phyloP scores from a whole-genome alignment of 345 rosid species.

The Syzygium oleosum region DNA sequence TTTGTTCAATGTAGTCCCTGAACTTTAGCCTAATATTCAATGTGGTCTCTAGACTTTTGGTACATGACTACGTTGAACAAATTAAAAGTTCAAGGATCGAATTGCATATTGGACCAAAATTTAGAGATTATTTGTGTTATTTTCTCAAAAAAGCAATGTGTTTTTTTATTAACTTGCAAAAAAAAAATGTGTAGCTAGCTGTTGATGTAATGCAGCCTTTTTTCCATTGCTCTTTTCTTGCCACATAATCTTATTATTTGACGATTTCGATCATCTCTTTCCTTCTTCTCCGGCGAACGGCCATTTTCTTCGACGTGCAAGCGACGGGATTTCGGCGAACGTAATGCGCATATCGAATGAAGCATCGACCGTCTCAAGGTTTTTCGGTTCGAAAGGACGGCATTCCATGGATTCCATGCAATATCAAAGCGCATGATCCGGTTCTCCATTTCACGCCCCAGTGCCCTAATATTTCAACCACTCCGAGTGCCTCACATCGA shows the following conservation, averaged over 20 bases:
- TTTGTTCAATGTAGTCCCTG: too few species aligned
- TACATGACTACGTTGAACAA: too few species aligned
- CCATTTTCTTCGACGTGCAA: not conserved
- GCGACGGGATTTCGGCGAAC: not conserved
- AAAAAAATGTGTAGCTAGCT: too few species aligned
- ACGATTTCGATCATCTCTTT: not conserved
- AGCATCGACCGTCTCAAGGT: accelerated
- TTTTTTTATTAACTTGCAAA: too few species aligned
- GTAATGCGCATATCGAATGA: not conserved
- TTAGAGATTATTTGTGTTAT: too few species aligned
- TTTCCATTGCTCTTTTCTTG: not conserved
- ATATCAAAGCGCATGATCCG: not conserved
- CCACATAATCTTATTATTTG: not conserved
- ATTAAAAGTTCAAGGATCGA: too few species aligned
- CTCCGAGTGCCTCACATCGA: not conserved
- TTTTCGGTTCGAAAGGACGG: accelerated
- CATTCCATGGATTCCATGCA: not conserved
- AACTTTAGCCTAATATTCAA: too few species aligned
- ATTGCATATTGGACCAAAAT: too few species aligned
- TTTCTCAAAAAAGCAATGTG: too few species aligned
- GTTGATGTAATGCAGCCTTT: too few species aligned
- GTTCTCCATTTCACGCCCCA: accelerated
- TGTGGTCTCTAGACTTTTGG: too few species aligned
- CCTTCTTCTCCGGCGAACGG: not conserved
- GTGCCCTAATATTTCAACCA: not conserved